Base-by-base conservation (phyloP, 1,284 basidiomycete genomes). In the Heterobasidion parviporum region DNA sequence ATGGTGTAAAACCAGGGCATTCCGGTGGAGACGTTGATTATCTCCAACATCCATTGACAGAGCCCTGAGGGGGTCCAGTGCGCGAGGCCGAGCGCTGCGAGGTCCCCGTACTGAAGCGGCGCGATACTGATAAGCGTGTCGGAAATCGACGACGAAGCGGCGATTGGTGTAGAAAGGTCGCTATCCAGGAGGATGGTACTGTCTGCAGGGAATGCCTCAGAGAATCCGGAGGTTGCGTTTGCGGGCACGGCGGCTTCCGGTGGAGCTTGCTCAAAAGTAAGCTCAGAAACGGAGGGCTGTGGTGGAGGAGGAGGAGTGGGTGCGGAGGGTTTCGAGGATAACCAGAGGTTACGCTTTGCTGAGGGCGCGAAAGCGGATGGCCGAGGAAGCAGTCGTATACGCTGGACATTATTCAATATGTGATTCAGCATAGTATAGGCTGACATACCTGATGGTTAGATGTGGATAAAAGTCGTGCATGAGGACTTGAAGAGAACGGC, bases 1-100 rank as follows among this genome's bases (percentile, higher is more conserved):
- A 98, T 93, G 35, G 85, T 87, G 69, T 82, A 85, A 77, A 92
- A 92, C 92, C 92, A 94, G 2, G 92, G 89, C 56, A 94, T 67
- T 35, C 85, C 88, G 0, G 87, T 86, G 46, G 78, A 72, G 55
- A 89, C 83, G 61, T 94, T 85, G 51, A 94, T 70, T 45, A 83
- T 66, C 64, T 96, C 92, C 57, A 94, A 76, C 8, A 75, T 65
- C 63, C 77, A 76, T 43, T 73, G 73, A 35, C 62, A 67, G 32
- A 72, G 50, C 5, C 70, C 71, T 2, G 66, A 60, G 26, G 71
- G 71, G 4, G 75, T 81, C 80, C 82, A 90, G 63, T 78, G 73
- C 16, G 79, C 76, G 5, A 95, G 75, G 3, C 91, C 94, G 45
- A 94, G 75, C 10, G 85, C 79, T 18, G 85, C 78, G 41, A 96